These are phyloP conservation scores for Pythium rishiriense DNA, from an alignment of 352 stramenopile species.

Conservation along the genomic window DNA sequence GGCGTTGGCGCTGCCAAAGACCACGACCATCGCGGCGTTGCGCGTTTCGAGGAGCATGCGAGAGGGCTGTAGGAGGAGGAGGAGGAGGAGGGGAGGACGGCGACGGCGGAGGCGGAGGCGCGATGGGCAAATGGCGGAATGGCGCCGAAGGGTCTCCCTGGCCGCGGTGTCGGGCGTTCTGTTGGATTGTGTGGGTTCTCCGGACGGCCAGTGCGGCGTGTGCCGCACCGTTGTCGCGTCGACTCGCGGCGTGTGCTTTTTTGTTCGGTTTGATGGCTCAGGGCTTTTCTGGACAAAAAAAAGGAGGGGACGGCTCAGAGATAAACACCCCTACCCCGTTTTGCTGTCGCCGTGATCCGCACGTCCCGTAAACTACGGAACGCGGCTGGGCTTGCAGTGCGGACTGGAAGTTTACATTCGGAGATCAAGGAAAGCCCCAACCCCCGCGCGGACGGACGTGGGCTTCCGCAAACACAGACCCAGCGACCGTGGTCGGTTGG, in stretches of 20 bases:
- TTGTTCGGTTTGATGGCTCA: not conserved
- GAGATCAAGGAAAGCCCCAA: not conserved
- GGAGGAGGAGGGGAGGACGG: not conserved
- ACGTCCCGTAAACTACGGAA: not conserved
- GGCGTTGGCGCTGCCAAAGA: conserved; percentile 72
- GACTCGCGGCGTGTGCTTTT: not conserved
- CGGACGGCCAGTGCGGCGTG: not conserved
- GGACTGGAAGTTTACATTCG: not conserved
- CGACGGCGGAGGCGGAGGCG: not conserved
- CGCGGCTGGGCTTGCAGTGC: not conserved
- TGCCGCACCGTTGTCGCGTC: not conserved
- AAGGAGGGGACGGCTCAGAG: not conserved
- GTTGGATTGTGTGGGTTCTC: not conserved
- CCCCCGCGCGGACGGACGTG: not conserved
- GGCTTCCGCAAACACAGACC: not conserved
- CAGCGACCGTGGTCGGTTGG: not conserved
- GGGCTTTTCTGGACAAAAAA: not conserved
- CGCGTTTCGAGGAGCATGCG: conserved; percentile 14
- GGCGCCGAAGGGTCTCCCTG: not conserved
- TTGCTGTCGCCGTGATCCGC: not conserved
- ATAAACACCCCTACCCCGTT: not conserved
- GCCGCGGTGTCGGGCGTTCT: not conserved
- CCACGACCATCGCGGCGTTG: conserved; percentile 52
- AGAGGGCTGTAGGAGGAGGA: not conserved
- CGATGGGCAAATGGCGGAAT: conserved; percentile 9